Conservation (phyloP, 306 rosid genomes). For the Fagus crenata region DNA sequence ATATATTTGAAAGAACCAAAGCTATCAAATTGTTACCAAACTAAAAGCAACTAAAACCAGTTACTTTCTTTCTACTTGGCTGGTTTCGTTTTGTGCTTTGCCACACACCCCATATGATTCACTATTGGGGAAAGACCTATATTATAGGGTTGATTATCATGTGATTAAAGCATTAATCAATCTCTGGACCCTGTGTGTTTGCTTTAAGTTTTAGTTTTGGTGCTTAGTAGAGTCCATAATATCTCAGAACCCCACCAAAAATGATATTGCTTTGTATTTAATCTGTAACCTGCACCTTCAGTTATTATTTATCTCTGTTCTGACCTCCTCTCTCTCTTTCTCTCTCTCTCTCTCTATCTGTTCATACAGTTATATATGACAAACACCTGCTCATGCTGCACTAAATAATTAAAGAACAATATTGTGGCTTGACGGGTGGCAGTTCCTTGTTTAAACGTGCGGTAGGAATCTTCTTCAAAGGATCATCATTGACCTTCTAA, state of each 20-base stretch:
- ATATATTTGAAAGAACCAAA: too few species aligned
- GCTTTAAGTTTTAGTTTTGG: background rate
- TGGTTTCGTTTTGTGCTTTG: too few species aligned
- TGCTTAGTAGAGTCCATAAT: background rate
- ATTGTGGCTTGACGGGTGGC: constrained; percentile 62
- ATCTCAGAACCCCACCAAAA: background rate
- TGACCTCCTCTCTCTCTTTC: background rate
- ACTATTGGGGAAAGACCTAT: background rate
- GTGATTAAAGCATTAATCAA: background rate
- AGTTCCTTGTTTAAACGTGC: constrained; percentile 50
- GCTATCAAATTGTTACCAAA: too few species aligned
- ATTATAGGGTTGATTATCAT: background rate
- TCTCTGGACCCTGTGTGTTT: background rate
- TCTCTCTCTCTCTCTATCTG: background rate
- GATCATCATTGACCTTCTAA: background rate
- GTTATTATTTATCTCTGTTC: background rate
- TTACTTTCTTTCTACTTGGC: too few species aligned
- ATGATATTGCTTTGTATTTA: background rate
- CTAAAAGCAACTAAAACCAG: too few species aligned
- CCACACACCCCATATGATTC: background rate
- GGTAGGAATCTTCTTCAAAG: constrained; percentile 37
- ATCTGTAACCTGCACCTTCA: background rate
- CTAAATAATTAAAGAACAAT: constrained; percentile 49
- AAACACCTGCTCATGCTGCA: constrained; percentile 69
- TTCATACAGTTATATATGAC: constrained; percentile 48